A percentile compares a stretch with the other conserved stretches of the same genome.
Evolutionary conservation across 495 filamentous ascomycete genomes (phyloP).

Genomic region (Penicillium malachiteum): DNA sequence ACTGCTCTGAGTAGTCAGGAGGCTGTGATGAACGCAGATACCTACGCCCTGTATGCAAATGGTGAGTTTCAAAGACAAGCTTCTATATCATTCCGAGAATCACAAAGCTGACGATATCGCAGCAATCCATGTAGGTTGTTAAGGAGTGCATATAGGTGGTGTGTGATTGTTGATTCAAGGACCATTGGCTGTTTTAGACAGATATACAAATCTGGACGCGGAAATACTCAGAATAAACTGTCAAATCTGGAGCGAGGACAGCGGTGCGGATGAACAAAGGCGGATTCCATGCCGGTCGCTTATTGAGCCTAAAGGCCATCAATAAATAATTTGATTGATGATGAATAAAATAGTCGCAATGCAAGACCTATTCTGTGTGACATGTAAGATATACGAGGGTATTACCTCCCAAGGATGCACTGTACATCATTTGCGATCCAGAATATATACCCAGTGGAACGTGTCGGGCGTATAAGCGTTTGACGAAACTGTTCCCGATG

Average conservation of each 20-base stretch:
- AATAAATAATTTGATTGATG: neutral
- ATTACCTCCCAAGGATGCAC: neutral
- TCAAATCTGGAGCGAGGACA: too few relatives aligned
- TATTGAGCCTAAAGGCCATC: neutral
- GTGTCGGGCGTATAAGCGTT: slow-evolving; percentile 35
- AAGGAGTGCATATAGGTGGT: neutral
- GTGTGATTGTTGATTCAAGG: too few relatives aligned
- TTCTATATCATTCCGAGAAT: too few relatives aligned
- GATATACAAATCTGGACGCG: too few relatives aligned
- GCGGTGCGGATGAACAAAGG: too few relatives aligned
- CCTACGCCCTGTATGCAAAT: slow-evolving; percentile 62
- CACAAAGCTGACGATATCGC: neutral
- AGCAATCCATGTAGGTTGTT: slow-evolving; percentile 30
- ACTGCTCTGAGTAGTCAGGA: slow-evolving; percentile 38
- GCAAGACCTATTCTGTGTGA: neutral
- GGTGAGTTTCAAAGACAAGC: slow-evolving; percentile 29
- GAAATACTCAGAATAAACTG: too few relatives aligned
- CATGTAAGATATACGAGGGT: neutral
- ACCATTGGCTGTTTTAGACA: too few relatives aligned
- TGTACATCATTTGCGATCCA: slow-evolving; percentile 30
- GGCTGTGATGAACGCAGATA: slow-evolving; percentile 61
- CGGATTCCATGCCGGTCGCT: neutral
- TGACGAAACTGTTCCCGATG: slow-evolving; percentile 32
- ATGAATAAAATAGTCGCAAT: neutral
- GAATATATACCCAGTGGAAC: slow-evolving; percentile 44